Conservation (phyloP, 108 stramenopile species). For the Discostella stelligeroides region DNA sequence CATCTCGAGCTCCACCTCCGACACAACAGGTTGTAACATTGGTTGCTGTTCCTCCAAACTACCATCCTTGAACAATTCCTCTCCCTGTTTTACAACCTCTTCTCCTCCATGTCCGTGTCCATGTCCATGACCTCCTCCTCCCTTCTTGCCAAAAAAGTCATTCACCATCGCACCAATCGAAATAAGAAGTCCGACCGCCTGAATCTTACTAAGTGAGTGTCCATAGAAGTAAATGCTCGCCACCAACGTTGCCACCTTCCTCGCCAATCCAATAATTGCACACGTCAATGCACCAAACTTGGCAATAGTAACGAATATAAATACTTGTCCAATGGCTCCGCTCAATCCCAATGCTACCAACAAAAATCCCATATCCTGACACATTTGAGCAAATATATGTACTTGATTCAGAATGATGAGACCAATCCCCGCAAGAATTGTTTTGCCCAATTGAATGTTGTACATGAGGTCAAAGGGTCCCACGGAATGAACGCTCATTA, state of each 20-base stretch:
- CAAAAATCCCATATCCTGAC: conserved; percentile 92
- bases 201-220: conserved; percentile 81
- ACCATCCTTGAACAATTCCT: conserved; percentile 25
- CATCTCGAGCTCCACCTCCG: conserved; percentile 23
- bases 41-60: conserved; percentile 38
- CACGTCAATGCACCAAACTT: conserved; percentile 98
- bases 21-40: conserved; percentile 24
- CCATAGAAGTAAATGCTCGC: conserved; percentile 96
- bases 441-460: conserved; percentile 98
- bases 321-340: conserved; percentile 97
- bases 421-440: conserved; percentile 89
- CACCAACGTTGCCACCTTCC: conserved; percentile 95
- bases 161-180: conserved; percentile 90
- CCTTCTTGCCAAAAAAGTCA: conserved; percentile 92
- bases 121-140: conserved; percentile 50
- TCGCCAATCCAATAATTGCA: conserved; percentile 92
- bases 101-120: conserved; percentile 42
- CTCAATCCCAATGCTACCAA: conserved; percentile 91
- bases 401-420: conserved; percentile 92
- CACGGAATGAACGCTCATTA: conserved; percentile 95
- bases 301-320: conserved; percentile 95
- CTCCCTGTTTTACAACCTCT: conserved; percentile 6
- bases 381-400: conserved; percentile 93
- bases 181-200: conserved; percentile 80
- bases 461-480: conserved; percentile 99